Evolutionary conservation across 2,329 filamentous ascomycete genomes (phyloP).

Genomic region (Hirsutella thompsonii): DNA sequence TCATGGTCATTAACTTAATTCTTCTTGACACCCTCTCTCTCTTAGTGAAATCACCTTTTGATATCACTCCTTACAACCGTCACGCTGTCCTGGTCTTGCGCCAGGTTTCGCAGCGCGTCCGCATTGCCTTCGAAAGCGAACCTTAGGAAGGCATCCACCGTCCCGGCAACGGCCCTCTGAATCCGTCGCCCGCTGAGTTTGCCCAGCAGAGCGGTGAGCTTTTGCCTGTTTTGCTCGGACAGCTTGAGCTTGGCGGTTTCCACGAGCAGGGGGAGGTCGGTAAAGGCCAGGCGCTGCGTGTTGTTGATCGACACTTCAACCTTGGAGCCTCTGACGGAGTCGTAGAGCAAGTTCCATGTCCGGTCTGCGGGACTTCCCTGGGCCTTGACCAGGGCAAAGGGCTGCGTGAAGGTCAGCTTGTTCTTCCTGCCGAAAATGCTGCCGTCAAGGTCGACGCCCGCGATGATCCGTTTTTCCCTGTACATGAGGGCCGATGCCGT

Average conservation of each 20-base stretch:
- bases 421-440: slow-evolving; percentile 9
- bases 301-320: slow-evolving; percentile 7
- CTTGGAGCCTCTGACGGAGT: slow-evolving; percentile 3
- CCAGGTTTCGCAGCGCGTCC: neutral
- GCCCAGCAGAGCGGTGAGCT: neutral
- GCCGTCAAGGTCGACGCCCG: slow-evolving; percentile 25
- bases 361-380: slow-evolving; percentile 7
- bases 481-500: slow-evolving; percentile 16
- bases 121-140: neutral
- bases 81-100: neutral
- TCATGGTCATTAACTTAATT: no score
- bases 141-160: neutral
- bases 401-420: slow-evolving; percentile 8
- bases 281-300: slow-evolving; percentile 10
- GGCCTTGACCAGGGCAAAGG: slow-evolving; percentile 9
- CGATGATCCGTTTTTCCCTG: slow-evolving; percentile 17
- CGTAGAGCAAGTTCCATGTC: slow-evolving; percentile 7
- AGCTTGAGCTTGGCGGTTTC: neutral
- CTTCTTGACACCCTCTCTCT: no score
- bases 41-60: neutral
- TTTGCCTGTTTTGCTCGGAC: neutral
- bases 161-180: neutral
- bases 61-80: neutral
- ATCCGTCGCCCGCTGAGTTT: neutral
- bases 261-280: slow-evolving; percentile 6